Base-by-base conservation (phyloP, 1,284 basidiomycete species). In the Microbotryum intermedium region DNA sequence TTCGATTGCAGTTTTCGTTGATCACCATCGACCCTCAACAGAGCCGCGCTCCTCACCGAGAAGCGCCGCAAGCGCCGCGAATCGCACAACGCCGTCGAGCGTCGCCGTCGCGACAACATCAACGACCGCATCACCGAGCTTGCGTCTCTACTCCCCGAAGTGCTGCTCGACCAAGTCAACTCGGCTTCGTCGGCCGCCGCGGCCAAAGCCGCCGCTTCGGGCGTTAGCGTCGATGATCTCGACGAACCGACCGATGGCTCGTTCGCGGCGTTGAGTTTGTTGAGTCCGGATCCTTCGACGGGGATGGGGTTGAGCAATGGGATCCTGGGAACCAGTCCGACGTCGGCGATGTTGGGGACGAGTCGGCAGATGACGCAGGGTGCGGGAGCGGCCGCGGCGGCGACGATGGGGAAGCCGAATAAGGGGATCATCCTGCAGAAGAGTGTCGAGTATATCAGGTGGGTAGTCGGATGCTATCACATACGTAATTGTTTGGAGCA, bases 101-200 rank as follows among this genome's bases (percentile, higher is more conserved):
- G 90, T 21, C 77, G 90, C 29, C 74, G 90, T 56, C 76, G 90
- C 50, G 90, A 93, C 73, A 92, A 91, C 73, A 94, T 94, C 74
- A 94, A 94, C 75, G 90, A 93, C 77, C 88, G 88, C 75, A 94
- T 94, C 69, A 82, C 83, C 50, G 90, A 94, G 74, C 81, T 94
- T 2, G 87, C 90, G 20, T 86, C 86, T 26, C 79, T 94, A 56
- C 86, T 94, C 61, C 90, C 90, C 2, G 88, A 90, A 52, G 60
- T 69, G 16, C 71, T 77, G 60, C 66, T 77, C 25, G 65, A 72
- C 30, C 73, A 64, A 11, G 50, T n/a, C 20, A 25, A 30, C 18
- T 47, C 50, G 34, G 34, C 16, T 42, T 43, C 49, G 20, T 43
- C 50, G 25, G 28, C 42, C 49, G 52, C 50, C 16, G 46, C n/a